Conservation (phyloP, 805 yeast species). For the Vanderwaltozyma yarrowii region DNA sequence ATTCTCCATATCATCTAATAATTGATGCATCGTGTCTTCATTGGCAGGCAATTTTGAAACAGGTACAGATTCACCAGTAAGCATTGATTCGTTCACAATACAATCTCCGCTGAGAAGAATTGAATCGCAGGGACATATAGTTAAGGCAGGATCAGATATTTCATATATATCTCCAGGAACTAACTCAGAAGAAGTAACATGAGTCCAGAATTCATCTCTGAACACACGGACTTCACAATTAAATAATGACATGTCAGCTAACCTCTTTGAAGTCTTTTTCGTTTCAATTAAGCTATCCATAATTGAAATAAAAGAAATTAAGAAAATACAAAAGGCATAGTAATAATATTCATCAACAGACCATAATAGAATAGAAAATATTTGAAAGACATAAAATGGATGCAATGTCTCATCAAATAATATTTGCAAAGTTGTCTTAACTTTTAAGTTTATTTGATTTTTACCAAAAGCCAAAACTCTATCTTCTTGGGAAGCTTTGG, state of each 20-base stretch:
- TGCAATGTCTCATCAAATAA: constrained; percentile 82
- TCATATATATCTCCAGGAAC: constrained; percentile 97
- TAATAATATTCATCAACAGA: constrained; percentile 84
- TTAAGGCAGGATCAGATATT: constrained; percentile 73
- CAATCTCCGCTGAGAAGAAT: constrained; percentile 83
- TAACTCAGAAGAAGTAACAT: constrained; percentile 59
- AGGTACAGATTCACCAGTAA: constrained; percentile 97
- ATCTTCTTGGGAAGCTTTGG: constrained; percentile 57
- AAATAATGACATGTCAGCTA: constrained; percentile 63
- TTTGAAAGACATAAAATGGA: constrained; percentile 92
- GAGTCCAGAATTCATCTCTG: constrained; percentile 91
- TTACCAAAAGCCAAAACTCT: constrained; percentile 66
- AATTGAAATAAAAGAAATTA: constrained; percentile 76
- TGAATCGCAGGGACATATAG: constrained; percentile 80
- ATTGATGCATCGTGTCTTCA: constrained; percentile 45
- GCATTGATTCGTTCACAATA: constrained; percentile 94
- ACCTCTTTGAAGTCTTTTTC: constrained; percentile 55
- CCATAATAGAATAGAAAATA: constrained; percentile 88
- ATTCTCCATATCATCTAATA: constrained; percentile 46
- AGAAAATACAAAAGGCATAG: constrained; percentile 84
- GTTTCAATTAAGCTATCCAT: constrained; percentile 81
- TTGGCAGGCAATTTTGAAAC: constrained; percentile 70
- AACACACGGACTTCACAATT: constrained; percentile 80
- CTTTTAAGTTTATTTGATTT: constrained; percentile 66
- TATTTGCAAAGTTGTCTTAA: constrained; percentile 54